A percentile compares a stretch with the other conserved stretches of the same genome.
Conservation (phyloP, 306 rosid genomes). For the Vigna nakashimae region DNA sequence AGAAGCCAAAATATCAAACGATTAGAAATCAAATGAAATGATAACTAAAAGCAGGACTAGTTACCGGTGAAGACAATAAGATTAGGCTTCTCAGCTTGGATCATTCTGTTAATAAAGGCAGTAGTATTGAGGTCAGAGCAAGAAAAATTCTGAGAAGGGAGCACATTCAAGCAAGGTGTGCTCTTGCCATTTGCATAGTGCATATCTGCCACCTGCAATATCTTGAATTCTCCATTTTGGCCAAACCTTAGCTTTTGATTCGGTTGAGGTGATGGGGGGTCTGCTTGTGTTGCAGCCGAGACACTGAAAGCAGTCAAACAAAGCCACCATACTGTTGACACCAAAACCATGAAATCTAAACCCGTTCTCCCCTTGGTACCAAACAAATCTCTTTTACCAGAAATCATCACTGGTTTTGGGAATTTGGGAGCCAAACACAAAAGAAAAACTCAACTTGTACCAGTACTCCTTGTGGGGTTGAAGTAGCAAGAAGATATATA, state of each 20-base stretch:
- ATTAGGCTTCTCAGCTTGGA: slow-evolving; percentile 90
- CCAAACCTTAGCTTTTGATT: slow-evolving; percentile 62
- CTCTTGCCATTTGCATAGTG: slow-evolving; percentile 77
- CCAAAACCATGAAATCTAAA: slow-evolving; percentile 35
- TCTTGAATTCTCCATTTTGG: slow-evolving; percentile 77
- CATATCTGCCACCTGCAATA: slow-evolving; percentile 97
- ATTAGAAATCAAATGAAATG: slow-evolving; percentile 20
- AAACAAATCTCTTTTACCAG: slow-evolving; percentile 27
- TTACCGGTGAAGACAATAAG: slow-evolving; percentile 92
- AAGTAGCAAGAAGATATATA: neutral
- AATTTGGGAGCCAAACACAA: neutral
- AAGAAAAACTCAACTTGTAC: slow-evolving; percentile 30
- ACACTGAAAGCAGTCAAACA: slow-evolving; percentile 46
- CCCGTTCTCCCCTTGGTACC: slow-evolving; percentile 35
- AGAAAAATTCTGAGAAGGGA: slow-evolving; percentile 57
- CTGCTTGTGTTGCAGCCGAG: slow-evolving; percentile 37
- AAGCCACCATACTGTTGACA: slow-evolving; percentile 3
- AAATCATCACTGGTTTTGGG: slow-evolving; percentile 38
- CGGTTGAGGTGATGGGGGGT: slow-evolving; percentile 21
- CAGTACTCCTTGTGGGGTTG: neutral
- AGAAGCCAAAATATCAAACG: neutral
- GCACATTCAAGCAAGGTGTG: slow-evolving; percentile 74
- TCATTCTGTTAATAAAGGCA: slow-evolving; percentile 71
- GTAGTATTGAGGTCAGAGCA: slow-evolving; percentile 94
- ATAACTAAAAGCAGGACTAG: neutral